Conservation (phyloP, 305 asterid genomes). For the Fraxinus platypoda region DNA sequence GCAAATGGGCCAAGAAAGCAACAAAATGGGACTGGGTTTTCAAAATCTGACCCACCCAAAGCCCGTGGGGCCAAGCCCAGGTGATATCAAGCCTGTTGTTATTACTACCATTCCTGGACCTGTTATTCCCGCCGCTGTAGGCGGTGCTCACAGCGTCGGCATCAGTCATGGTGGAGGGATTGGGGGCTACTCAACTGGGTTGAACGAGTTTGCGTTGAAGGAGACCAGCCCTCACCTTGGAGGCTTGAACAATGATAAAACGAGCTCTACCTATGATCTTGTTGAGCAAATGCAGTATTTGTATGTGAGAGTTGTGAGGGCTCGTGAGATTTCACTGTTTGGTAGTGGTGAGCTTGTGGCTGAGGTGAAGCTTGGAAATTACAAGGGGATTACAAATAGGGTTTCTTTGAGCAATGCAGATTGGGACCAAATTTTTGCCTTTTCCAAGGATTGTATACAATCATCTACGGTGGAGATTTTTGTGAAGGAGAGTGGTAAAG, state of each 20-base stretch:
- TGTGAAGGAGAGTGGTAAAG: not conserved
- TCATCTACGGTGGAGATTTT: not conserved
- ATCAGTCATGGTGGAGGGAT: not conserved
- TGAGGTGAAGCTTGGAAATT: conserved; percentile 7
- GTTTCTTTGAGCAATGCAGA: not conserved
- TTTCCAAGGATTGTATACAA: not conserved
- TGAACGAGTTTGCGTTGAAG: not conserved
- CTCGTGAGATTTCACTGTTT: not conserved
- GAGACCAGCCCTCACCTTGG: conserved; percentile 13
- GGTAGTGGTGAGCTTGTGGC: conserved; percentile 13
- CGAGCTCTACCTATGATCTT: conserved; percentile 13
- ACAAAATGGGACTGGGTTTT: not conserved
- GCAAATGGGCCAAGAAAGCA: conserved; percentile 6
- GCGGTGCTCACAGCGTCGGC: not conserved
- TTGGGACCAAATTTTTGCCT: conserved; percentile 11
- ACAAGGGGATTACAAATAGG: conserved; percentile 5
- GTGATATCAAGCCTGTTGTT: conserved; percentile 12
- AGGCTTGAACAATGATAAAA: not conserved
- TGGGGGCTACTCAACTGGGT: conserved; percentile 10
- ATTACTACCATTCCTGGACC: conserved; percentile 4
- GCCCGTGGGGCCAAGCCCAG: not conserved
- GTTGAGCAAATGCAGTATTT: conserved; percentile 9
- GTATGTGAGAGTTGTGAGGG: not conserved
- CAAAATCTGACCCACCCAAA: not conserved
- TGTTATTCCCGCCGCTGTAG: not conserved